These are phyloP conservation scores for Mimosa bimucronata DNA, from an alignment of 306 rosid species.

Conservation along the genomic window DNA sequence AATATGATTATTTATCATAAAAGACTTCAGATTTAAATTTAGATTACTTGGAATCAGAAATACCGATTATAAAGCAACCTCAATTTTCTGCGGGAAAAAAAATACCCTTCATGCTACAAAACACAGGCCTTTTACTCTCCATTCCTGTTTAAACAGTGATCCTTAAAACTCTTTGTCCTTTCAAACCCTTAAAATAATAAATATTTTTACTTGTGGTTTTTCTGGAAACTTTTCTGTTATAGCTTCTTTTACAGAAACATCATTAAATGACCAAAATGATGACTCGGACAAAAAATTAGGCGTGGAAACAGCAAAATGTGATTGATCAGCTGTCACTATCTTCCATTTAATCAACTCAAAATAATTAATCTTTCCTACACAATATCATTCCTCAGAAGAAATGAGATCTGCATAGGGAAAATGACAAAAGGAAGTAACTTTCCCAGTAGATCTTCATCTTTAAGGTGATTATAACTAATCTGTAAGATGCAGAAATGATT, in stretches of 20 bases:
- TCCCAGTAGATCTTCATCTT: slow-evolving; percentile 20
- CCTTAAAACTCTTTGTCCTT: neutral
- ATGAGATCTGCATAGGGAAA: slow-evolving; percentile 18
- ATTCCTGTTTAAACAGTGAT: neutral
- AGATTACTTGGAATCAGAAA: neutral
- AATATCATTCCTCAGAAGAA: slow-evolving; percentile 18
- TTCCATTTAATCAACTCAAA: slow-evolving; percentile 24
- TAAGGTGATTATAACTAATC: neutral
- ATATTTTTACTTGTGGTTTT: neutral
- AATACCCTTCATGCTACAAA: neutral
- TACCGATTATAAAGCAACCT: neutral
- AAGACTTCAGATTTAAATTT: neutral
- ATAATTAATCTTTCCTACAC: neutral
- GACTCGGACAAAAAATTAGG: slow-evolving; percentile 15
- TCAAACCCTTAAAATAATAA: neutral
- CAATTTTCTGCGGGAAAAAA: neutral
- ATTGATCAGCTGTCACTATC: slow-evolving; percentile 42
- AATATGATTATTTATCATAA: neutral
- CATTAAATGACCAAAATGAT: slow-evolving; percentile 25
- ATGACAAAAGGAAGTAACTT: slow-evolving; percentile 36
- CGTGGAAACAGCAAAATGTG: slow-evolving; percentile 14
- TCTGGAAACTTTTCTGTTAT: slow-evolving; percentile 3
- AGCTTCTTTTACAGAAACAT: slow-evolving; percentile 22
- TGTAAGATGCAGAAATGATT: neutral
- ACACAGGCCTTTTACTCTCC: neutral